Conservation (phyloP, 2,329 filamentous ascomycete species). For the Penicillium sp. region DNA sequence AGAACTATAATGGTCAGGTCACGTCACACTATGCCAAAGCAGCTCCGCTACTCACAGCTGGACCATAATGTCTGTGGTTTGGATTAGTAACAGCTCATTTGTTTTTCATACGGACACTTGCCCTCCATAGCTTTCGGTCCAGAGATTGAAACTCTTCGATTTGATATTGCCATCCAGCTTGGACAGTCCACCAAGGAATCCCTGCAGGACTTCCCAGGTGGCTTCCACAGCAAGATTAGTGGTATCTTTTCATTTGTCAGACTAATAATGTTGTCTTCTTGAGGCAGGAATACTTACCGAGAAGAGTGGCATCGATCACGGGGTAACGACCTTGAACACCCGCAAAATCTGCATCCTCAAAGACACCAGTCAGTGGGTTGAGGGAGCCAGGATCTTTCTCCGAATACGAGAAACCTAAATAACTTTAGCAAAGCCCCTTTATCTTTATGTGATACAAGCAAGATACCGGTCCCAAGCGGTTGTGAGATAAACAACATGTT, state of each 20-base stretch:
- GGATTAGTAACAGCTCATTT: background rate
- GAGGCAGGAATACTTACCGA: slow-evolving; percentile 30
- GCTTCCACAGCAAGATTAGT: slow-evolving; percentile 56
- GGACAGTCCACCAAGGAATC: slow-evolving; percentile 51
- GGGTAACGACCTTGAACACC: slow-evolving; percentile 50
- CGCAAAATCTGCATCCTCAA: slow-evolving; percentile 45
- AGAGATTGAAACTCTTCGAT: slow-evolving; percentile 57
- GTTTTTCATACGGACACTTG: slow-evolving; percentile 27
- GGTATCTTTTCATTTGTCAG: slow-evolving; percentile 42
- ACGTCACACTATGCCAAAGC: background rate
- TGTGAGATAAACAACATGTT: slow-evolving; percentile 63
- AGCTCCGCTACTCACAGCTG: slow-evolving; percentile 33
- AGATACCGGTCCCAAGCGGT: slow-evolving; percentile 55
- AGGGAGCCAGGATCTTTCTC: slow-evolving; percentile 41
- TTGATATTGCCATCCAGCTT: slow-evolving; percentile 50
- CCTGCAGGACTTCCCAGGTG: slow-evolving; percentile 56
- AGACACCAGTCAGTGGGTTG: slow-evolving; percentile 45
- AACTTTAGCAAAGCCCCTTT: background rate
- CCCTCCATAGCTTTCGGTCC: slow-evolving; percentile 55
- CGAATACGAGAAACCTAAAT: slow-evolving; percentile 35
- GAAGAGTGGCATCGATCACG: slow-evolving; percentile 48
- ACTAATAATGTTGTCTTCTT: background rate
- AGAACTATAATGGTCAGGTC: slow-evolving; percentile 45
- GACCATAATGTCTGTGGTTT: slow-evolving; percentile 50
- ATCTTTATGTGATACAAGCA: background rate